Base-by-base conservation (phyloP, 169 alveolate genomes). In the Plasmodium chabaudi region DNA sequence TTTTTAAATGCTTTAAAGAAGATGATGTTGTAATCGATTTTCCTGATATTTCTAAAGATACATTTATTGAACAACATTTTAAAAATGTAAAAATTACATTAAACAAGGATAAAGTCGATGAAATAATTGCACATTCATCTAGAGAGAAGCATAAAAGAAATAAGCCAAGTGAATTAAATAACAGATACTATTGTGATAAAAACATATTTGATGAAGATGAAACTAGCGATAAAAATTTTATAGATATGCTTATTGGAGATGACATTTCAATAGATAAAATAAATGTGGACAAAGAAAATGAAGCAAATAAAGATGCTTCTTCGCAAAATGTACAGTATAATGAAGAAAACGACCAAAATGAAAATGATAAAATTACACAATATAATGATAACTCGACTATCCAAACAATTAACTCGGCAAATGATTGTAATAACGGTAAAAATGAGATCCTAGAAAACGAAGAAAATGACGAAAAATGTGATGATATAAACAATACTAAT, bases 91-190 rank as follows among this genome's bases (percentile, higher is more conserved):
- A 51, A 34, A 17, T 82, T 34, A 82, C 27, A 19, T 82, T 82
- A 71, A 82, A 63, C 59, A 82, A 82, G 47, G 88, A 77, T 77
- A 77, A 63, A 64, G 23, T 77, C 34, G 51, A 63, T 34, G 47
- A 27, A 9, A 34, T 77, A 65, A 57, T 77, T 39, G 15, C 57
- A 46, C 42, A 23, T 44, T 27, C 75, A 42, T 63, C 88, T 57
- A 63, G 65, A 47, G 88, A 77, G 15, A 77, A 57, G 6, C 25
- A 25, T 27, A 77, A 77, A 77, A 63, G 6, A 59, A 57, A 42
- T 34, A 77, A 46, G 57, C 46, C 1, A 63, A 63, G 15, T 9
- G 88, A 77, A 56, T 39, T 56, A 44, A 77, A 34, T 69, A 77
- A 13, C 46, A 77, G 88, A 63, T 77, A 77, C 53, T 77, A 77